Base-by-base conservation (phyloP, 2,329 filamentous ascomycete genomes). In the Colletotrichum sansevieriae region DNA sequence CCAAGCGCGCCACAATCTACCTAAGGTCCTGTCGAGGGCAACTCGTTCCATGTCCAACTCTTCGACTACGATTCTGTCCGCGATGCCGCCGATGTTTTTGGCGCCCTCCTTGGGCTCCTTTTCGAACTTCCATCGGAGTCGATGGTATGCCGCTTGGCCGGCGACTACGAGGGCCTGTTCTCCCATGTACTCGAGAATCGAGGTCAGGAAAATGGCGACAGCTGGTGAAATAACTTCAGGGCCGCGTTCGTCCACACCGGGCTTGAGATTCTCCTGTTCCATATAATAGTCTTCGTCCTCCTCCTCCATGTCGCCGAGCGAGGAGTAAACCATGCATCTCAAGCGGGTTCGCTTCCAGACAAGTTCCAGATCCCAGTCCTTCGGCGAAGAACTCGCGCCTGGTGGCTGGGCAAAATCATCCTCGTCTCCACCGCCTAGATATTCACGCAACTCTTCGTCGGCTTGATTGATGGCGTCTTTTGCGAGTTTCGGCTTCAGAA, bases 311-410 rank as follows among this genome's bases (percentile, higher is more conserved):
- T 99, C 95, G 51, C 96, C 96, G 7, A 99, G 84, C 9, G 96
- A 95, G 9, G 95, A 98, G 78, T 98, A 98, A 22, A 99, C 95
- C 96, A 99, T 99, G 78, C 96, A 97, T 70, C 96, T 90, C 74
- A 99, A 82, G 63, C 96, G 90, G 0, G 95, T 96, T 73, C 96
- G 88, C 82, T 97, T 98, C 95, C 96, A 99, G 18, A 95, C 91
- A 64, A 95, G 85, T 76, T 98, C 93, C n/a, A 97, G 83, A 77
- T 98, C 94, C 89, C 95, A 98, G 73, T 91, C 89, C 2, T 85
- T 84, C 11, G 82, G 79, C 2, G 84, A 79, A 37, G 83, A 37
- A 29, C 35, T 81, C 51, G 81, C 80, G 25, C 85, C 84, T 51
- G 87, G 81, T n/a, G 88, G 83, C 13, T 86, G 84, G 6, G 83